phyloP scores from a whole-genome alignment of 441 rosid species.

The Aquilaria agallochum region DNA sequence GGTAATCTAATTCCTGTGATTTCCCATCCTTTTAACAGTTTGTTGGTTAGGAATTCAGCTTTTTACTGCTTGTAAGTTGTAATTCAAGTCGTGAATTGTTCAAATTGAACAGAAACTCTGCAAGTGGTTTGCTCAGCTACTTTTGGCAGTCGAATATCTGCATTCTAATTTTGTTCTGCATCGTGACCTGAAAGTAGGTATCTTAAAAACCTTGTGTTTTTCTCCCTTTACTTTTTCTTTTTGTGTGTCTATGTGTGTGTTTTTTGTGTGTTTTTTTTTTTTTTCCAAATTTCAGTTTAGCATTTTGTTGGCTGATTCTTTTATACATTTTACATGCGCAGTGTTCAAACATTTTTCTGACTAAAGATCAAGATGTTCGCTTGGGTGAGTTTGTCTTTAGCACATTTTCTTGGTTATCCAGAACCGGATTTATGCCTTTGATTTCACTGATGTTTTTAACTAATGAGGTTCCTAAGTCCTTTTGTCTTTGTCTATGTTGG shows the following conservation, averaged over 20 bases:
- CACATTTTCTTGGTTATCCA: not conserved
- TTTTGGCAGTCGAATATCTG: conserved; percentile 86
- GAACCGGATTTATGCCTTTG: conserved; percentile 6
- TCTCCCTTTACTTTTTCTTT: not conserved
- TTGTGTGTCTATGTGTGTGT: too few species aligned
- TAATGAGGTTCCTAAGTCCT: conserved; percentile 5
- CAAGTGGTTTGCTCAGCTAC: conserved; percentile 93
- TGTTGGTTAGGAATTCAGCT: conserved; percentile 5
- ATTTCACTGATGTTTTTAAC: conserved; percentile 7
- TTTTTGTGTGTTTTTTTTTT: too few species aligned
- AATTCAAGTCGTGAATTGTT: not conserved
- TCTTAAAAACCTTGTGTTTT: conserved; percentile 8
- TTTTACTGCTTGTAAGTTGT: conserved; percentile 15
- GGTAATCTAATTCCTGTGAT: conserved; percentile 28
- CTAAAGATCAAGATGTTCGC: conserved; percentile 91
- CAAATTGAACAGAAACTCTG: conserved; percentile 65
- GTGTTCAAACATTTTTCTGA: conserved; percentile 97
- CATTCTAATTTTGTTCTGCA: conserved; percentile 91
- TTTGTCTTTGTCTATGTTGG: conserved; percentile 18
- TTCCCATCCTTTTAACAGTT: conserved; percentile 6
- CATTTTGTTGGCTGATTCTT: conserved; percentile 25
- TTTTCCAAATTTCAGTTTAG: conserved; percentile 11
- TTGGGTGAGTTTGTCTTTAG: conserved; percentile 56
- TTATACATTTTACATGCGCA: conserved; percentile 25
- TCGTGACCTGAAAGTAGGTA: conserved; percentile 82